Evolutionary conservation across 2,329 filamentous ascomycete genomes (phyloP), one percentile per base, ranked within the genome.

Genomic region (Colletotrichum sojae): DNA sequence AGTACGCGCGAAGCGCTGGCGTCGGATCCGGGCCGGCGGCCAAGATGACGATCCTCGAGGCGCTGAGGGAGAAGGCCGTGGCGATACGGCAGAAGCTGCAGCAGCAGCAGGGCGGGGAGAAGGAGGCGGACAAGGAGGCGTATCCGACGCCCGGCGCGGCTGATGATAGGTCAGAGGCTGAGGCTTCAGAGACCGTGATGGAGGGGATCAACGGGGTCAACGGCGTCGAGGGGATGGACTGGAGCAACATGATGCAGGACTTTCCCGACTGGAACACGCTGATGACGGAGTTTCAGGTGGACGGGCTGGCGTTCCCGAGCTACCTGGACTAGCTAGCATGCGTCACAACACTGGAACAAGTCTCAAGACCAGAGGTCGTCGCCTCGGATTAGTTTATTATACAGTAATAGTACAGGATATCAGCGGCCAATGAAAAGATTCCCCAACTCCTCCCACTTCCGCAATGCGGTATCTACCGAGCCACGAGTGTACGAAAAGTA

Each of bases 31-130:
- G 73, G 1, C 63, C 75, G 15, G 58, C 63, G 54, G 57, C 56
- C 16, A 80, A 80, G 64, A 79, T 78, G 75, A 72, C 73, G 13
- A 73, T 79, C 1, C 72, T 81, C 2, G 72, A 70, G 12, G 76
- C 76, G 3, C 61, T 81, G 45, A 73, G 75, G n/a, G 73, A 75
- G 3, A 78, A 78, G 61, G 79, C 78, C 0, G 18, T 62, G 5
- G 43, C 72, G 3, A 67, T 76, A 4, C 72, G 76, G 16, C 71
- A 75, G 16, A 43, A 49, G 8, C 27, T 5, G 6, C 55, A 54
- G 40, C 55, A 53, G 3, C 13, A 10, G 5, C 51, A 8, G 1
- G 36, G 22, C 3, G 46, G 43, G 1, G 49, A n/a, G 6, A 54
- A 54, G 13, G 57, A 64, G 12, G 20, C 4, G 15, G 39, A 57